Conservation (phyloP, 2,329 filamentous ascomycete genomes). For the Beauveria bassiana region DNA sequence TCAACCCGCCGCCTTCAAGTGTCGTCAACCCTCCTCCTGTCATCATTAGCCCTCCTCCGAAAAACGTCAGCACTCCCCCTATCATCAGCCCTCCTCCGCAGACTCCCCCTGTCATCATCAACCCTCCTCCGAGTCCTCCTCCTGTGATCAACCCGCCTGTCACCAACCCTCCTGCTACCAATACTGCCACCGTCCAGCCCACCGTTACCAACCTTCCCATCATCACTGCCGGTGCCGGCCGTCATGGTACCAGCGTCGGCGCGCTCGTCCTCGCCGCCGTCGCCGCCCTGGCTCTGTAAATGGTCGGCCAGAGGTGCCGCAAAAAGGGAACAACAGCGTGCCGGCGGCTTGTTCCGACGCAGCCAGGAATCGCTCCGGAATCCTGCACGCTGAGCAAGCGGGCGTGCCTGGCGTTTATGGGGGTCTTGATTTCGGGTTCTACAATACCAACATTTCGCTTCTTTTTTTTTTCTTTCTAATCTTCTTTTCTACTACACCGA, state of each 20-base stretch:
- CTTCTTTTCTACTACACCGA: neutral
- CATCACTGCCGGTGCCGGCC: conserved; percentile 31
- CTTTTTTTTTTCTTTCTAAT: neutral
- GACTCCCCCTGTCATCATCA: no score
- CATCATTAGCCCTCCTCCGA: no score
- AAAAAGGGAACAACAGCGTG: neutral
- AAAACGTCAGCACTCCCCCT: no score
- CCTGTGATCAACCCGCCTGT: conserved; percentile 9
- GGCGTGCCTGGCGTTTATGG: neutral
- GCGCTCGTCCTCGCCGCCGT: conserved; percentile 32
- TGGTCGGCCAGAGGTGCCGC: neutral
- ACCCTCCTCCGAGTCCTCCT: no score
- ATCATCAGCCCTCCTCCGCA: no score
- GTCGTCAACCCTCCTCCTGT: no score
- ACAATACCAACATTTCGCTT: conserved; percentile 1
- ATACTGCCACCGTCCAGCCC: conserved; percentile 10
- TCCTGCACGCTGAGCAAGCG: neutral
- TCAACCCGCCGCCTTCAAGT: no score
- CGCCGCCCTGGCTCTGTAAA: conserved; percentile 30
- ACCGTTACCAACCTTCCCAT: conserved; percentile 12
- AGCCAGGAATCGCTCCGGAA: neutral
- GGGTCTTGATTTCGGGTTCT: neutral
- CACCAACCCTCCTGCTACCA: conserved; percentile 4
- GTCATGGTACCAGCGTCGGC: conserved; percentile 26
- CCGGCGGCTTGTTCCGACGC: neutral